Conservation (phyloP, 371 early-diverging fungal genomes). For the Mucor piriformis region DNA sequence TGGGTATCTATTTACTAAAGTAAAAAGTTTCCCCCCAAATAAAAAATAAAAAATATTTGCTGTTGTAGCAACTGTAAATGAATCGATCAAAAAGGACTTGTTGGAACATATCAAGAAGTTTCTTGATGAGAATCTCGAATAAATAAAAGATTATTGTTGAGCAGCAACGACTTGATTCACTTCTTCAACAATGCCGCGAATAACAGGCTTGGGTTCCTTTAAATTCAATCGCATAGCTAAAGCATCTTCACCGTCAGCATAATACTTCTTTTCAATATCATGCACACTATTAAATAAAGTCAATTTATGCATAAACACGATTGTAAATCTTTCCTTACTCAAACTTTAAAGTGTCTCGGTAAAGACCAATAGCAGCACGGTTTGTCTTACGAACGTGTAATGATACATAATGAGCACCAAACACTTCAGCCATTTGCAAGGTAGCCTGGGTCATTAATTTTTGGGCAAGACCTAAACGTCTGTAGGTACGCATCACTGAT, state of each 20-base stretch:
- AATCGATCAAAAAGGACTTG: constrained; percentile 34
- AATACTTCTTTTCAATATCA: constrained; percentile 93
- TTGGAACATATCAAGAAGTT: constrained; percentile 30
- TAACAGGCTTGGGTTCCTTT: constrained; percentile 37
- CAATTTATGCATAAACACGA: background rate
- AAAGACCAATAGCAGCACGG: constrained; percentile 90
- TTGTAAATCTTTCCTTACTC: constrained; percentile 53
- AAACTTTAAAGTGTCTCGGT: constrained; percentile 90
- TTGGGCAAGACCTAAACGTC: constrained; percentile 94
- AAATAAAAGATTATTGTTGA: constrained; percentile 15
- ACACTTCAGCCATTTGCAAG: constrained; percentile 88
- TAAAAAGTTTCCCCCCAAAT: too few species aligned
- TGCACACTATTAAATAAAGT: constrained; percentile 61
- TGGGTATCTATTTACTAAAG: background rate
- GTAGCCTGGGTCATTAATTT: constrained; percentile 94
- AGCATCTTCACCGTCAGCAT: constrained; percentile 97
- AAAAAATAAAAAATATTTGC: too few species aligned
- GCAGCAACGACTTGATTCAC: constrained; percentile 38
- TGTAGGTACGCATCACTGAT: constrained; percentile 93
- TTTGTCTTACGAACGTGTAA: constrained; percentile 96
- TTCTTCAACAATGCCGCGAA: constrained; percentile 45
- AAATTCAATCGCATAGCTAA: constrained; percentile 74
- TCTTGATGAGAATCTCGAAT: constrained; percentile 29
- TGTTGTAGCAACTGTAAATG: constrained; percentile 26
- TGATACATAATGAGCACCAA: constrained; percentile 85